phyloP scores from a whole-genome alignment of 2,329 filamentous ascomycete species.

The Aspergillus pseudonomiae region DNA sequence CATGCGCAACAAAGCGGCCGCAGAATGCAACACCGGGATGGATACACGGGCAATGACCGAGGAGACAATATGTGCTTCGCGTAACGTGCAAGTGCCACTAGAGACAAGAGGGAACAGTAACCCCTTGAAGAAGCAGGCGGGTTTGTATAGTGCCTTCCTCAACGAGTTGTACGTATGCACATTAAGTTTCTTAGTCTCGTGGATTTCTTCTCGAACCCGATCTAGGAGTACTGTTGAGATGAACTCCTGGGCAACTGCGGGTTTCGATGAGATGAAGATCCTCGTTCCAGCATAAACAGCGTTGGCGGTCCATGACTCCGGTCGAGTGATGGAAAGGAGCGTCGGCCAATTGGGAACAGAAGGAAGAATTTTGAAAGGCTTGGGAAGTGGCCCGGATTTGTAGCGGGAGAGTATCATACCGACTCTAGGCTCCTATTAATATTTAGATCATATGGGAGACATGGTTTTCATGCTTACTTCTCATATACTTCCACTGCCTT shows the following conservation, averaged over 20 bases:
- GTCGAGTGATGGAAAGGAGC: slow-evolving; percentile 80
- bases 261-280: slow-evolving; percentile 86
- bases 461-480: slow-evolving; percentile 58
- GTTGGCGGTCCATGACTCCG: slow-evolving; percentile 77
- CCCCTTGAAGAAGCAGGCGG: slow-evolving; percentile 94
- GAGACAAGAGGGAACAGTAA: slow-evolving; percentile 87
- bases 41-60: slow-evolving; percentile 83
- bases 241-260: slow-evolving; percentile 78
- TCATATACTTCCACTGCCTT: slow-evolving; percentile 95
- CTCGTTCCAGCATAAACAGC: slow-evolving; percentile 86
- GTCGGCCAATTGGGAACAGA: slow-evolving; percentile 91
- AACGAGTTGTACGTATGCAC: slow-evolving; percentile 92
- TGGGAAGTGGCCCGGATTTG: slow-evolving; percentile 94
- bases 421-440: slow-evolving; percentile 57
- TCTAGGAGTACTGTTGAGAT: slow-evolving; percentile 85
- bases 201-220: slow-evolving; percentile 89
- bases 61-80: slow-evolving; percentile 89
- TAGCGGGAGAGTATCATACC: slow-evolving; percentile 88
- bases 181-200: slow-evolving; percentile 91
- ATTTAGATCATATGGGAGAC: neutral
- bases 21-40: slow-evolving; percentile 88
- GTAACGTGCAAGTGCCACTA: slow-evolving; percentile 83
- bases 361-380: slow-evolving; percentile 95
- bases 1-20: slow-evolving; percentile 84
- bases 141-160: slow-evolving; percentile 92